Evolutionary conservation across 2,329 filamentous ascomycete species (phyloP).

Genomic region (Zymoseptoria ardabiliae): DNA sequence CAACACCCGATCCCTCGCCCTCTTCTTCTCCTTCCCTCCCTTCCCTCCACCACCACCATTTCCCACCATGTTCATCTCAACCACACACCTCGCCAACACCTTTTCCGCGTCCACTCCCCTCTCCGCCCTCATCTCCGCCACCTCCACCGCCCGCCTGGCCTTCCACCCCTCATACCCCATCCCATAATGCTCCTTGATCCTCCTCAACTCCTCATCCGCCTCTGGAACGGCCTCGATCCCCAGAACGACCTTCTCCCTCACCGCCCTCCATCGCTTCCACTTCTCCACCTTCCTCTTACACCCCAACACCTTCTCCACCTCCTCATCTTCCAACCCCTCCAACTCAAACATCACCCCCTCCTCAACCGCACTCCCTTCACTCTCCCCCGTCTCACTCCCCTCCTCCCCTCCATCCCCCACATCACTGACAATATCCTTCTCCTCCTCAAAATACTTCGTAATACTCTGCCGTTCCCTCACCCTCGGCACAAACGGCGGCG

Average conservation of each 20-base stretch:
- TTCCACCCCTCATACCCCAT: constrained; percentile 25
- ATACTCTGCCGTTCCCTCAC: constrained; percentile 47
- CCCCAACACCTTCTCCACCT: constrained; percentile 20
- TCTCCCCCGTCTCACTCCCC: constrained; percentile 2
- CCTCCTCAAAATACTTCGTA: constrained; percentile 86
- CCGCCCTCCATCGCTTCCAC: constrained; percentile 15
- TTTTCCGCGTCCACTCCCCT: constrained; percentile 6
- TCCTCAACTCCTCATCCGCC: constrained; percentile 17
- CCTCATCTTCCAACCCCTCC: constrained; percentile 19
- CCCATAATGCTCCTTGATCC: constrained; percentile 27
- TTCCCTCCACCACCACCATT: not conserved
- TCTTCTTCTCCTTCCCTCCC: constrained; percentile 59
- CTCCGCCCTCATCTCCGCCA: constrained; percentile 18
- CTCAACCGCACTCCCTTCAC: not conserved
- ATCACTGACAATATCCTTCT: constrained; percentile 55
- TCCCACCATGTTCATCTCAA: no score
- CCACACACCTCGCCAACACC: not conserved
- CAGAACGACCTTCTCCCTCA: constrained; percentile 24
- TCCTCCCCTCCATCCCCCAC: constrained; percentile 16
- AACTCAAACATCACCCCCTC: constrained; percentile 1
- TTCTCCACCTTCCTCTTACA: constrained; percentile 26
- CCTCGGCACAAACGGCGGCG: constrained; percentile 72
- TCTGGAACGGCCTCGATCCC: constrained; percentile 26
- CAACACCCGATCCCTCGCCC: constrained; percentile 77
- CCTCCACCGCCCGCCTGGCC: constrained; percentile 19